A percentile compares a stretch with the other conserved stretches of the same genome.
Evolutionary conservation across 768 basidiomycete genomes (phyloP).

Genomic region (Daedaleopsis nitida): DNA sequence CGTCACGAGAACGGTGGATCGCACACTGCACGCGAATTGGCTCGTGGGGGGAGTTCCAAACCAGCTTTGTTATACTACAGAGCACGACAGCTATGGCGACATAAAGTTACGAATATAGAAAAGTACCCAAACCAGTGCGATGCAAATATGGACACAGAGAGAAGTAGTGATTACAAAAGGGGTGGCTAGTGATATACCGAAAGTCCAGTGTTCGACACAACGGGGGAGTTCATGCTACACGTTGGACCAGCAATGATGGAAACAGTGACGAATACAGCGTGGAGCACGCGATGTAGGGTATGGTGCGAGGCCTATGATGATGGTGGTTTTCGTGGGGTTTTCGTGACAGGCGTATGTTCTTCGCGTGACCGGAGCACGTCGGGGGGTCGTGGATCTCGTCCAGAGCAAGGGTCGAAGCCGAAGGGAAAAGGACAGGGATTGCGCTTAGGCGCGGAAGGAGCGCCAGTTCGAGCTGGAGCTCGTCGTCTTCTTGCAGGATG

Average conservation of each 20-base stretch:
- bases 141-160: constrained; percentile 18
- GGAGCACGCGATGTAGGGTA: constrained; percentile 13
- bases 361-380: constrained; percentile 17
- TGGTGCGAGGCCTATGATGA: constrained; percentile 1
- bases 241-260: constrained; percentile 25
- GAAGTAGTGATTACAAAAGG: constrained; percentile 26
- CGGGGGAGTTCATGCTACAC: constrained; percentile 29
- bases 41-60: constrained; percentile 17
- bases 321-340: constrained; percentile 21
- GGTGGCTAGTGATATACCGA: constrained; percentile 27
- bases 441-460: constrained; percentile 47
- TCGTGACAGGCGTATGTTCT: constrained; percentile 20
- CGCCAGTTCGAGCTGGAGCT: constrained; percentile 53
- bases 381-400: constrained; percentile 23
- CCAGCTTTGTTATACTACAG: constrained; percentile 29
- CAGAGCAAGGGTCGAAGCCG: constrained; percentile 19
- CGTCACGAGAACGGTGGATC: background rate
- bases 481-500: constrained; percentile 28
- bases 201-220: constrained; percentile 28
- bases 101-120: constrained; percentile 26
- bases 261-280: constrained; percentile 22
- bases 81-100: constrained; percentile 14
- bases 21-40: background rate
- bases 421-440: constrained; percentile 7
- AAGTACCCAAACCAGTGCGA: constrained; percentile 13